A percentile compares a stretch with the other conserved stretches of the same genome.
phyloP scores from a whole-genome alignment of 257 asterid species.

The Solanum chiquidenum region DNA sequence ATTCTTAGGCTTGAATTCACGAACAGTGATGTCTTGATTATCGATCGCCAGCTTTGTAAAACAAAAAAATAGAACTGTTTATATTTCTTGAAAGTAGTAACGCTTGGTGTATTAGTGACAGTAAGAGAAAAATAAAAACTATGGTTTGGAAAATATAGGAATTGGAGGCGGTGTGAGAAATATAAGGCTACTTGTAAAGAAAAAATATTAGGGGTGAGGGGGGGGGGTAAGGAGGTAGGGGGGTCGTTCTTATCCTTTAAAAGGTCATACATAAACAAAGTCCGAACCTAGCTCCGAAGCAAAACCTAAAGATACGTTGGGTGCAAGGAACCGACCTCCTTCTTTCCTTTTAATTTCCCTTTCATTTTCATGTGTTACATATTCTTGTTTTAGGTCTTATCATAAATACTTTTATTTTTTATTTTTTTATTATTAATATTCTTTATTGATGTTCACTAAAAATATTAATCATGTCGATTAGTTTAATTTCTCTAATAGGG shows the following conservation, averaged over 20 bases:
- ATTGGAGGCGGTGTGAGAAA: constrained; percentile 31
- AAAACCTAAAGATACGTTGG: constrained; percentile 7
- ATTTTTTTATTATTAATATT: background rate
- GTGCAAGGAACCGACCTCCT: constrained; percentile 9
- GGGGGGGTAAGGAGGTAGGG: background rate
- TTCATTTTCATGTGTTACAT: constrained; percentile 2
- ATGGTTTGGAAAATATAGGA: constrained; percentile 5
- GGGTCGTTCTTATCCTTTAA: constrained; percentile 11
- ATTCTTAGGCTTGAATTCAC: constrained; percentile 64
- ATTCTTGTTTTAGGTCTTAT: background rate
- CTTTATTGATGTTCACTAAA: background rate
- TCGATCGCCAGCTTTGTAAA: constrained; percentile 74
- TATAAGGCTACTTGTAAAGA: constrained; percentile 14
- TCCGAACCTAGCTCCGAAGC: constrained; percentile 11
- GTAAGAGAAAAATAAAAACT: background rate
- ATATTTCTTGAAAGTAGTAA: constrained; percentile 15
- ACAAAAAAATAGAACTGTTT: constrained; percentile 6
- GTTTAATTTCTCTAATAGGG: background rate
- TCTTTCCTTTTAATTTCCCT: background rate
- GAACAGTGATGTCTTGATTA: constrained; percentile 43
- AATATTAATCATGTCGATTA: background rate
- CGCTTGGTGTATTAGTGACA: background rate
- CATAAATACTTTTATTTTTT: background rate
- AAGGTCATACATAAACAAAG: background rate
- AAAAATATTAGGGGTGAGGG: background rate